Conservation (phyloP, 441 rosid species). For the Populus hybrid region DNA sequence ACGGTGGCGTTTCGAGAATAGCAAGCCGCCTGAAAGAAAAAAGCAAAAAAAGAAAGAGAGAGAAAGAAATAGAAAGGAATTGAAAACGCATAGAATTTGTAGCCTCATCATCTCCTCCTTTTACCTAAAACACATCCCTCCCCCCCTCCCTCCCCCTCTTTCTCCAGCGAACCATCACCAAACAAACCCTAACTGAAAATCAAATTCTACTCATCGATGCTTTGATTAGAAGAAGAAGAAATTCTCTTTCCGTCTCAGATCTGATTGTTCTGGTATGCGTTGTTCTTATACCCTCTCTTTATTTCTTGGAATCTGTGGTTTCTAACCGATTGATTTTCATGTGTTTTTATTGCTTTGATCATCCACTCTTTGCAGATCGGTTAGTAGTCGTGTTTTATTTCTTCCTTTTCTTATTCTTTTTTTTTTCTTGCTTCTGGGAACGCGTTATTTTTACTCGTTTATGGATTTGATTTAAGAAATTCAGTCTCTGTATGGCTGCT, state of each 20-base stretch:
- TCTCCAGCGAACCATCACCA: conserved; percentile 23
- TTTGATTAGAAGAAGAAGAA: conserved; percentile 17
- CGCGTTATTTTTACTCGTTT: neutral
- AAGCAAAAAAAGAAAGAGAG: neutral
- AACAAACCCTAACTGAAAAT: conserved; percentile 16
- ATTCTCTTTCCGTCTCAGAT: conserved; percentile 29
- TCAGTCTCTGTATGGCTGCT: neutral
- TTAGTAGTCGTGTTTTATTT: neutral
- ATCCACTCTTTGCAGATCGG: conserved; percentile 13
- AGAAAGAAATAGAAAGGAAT: neutral
- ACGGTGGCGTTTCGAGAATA: conserved; percentile 25
- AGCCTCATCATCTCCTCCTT: conserved; percentile 31
- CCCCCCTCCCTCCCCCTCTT: conserved; percentile 11
- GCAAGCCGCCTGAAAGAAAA: conserved; percentile 26
- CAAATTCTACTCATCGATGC: conserved; percentile 18
- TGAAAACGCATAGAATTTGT: conserved; percentile 37
- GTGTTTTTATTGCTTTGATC: neutral
- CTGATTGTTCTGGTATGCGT: conserved; percentile 34
- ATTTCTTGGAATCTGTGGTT: neutral
- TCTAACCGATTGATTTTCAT: neutral
- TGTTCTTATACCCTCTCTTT: neutral
- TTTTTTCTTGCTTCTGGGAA: neutral
- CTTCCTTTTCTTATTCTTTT: neutral
- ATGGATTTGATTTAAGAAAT: neutral
- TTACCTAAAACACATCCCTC: conserved; percentile 18